Conservation (phyloP, 495 filamentous ascomycete genomes). For the Bacidia gigantensis region DNA sequence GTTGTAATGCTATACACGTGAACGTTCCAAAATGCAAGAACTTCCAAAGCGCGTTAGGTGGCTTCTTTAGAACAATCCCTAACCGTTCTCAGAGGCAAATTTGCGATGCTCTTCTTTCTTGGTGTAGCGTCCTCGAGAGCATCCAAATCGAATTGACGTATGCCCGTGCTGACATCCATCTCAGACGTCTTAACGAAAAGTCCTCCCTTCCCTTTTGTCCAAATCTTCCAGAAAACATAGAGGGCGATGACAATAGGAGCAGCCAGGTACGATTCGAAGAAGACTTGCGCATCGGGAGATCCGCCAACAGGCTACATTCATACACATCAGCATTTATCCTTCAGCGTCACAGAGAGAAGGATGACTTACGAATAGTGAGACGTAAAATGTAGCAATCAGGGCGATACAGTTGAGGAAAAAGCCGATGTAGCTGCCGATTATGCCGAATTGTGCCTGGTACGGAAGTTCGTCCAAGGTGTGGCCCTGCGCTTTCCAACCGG, state of each 20-base stretch:
- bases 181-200: conserved; percentile 10
- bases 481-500: conserved; percentile 40
- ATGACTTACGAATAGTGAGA: conserved; percentile 29
- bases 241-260: conserved; percentile 39
- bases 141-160: conserved; percentile 16
- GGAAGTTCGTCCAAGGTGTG: conserved; percentile 56
- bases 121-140: conserved; percentile 4
- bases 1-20: neutral
- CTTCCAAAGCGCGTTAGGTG: neutral
- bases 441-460: conserved; percentile 50
- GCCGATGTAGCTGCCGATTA: conserved; percentile 55
- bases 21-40: neutral
- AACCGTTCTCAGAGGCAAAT: conserved; percentile 1
- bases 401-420: conserved; percentile 44
- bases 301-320: conserved; percentile 18
- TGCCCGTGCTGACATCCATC: conserved; percentile 17
- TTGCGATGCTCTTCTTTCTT: conserved; percentile 7
- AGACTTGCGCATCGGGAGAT: conserved; percentile 32
- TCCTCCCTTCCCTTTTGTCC: conserved; percentile 10
- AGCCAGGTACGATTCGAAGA: conserved; percentile 53
- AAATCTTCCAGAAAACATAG: conserved; percentile 27
- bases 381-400: conserved; percentile 47
- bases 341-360: conserved; percentile 4
- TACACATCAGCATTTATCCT: neutral
- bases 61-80: neutral